Percentiles rank a stretch among this genome's conserved stretches.
Evolutionary conservation across 495 filamentous ascomycete species (phyloP).

Genomic region (Letharia columbiana): DNA sequence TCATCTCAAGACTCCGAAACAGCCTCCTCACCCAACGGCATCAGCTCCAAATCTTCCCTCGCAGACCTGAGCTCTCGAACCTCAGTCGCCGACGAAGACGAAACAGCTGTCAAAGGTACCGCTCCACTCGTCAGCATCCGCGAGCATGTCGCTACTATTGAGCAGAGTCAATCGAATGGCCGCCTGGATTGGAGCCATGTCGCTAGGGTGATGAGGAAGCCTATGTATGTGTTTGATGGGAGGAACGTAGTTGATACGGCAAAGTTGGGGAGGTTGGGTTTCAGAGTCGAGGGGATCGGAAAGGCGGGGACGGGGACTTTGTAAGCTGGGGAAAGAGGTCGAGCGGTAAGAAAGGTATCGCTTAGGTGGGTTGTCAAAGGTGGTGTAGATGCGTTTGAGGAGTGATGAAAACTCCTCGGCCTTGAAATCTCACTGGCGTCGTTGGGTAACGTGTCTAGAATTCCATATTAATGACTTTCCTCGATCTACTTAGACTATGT

Average conservation of each 20-base stretch:
- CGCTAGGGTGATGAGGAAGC: constrained; percentile 51
- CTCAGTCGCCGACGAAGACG: constrained; percentile 6
- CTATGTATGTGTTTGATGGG: constrained; percentile 65
- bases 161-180: constrained; percentile 15
- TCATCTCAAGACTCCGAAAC: constrained; percentile 1
- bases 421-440: not conserved
- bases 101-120: not conserved
- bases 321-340: no score
- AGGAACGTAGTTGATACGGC: constrained; percentile 50
- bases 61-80: constrained; percentile 3
- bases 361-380: not conserved
- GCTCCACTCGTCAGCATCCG: constrained; percentile 3
- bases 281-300: constrained; percentile 31
- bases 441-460: not conserved
- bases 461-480: not conserved
- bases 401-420: not conserved
- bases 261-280: constrained; percentile 48
- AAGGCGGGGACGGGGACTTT: constrained; percentile 14
- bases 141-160: constrained; percentile 7
- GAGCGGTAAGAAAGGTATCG: not conserved
- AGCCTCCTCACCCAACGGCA: not conserved
- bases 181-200: constrained; percentile 47
- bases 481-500: not conserved
- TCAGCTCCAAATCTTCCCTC: constrained; percentile 5
- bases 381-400: not conserved